Base-by-base conservation (phyloP, 306 rosid species). In the Datisca glomerata region DNA sequence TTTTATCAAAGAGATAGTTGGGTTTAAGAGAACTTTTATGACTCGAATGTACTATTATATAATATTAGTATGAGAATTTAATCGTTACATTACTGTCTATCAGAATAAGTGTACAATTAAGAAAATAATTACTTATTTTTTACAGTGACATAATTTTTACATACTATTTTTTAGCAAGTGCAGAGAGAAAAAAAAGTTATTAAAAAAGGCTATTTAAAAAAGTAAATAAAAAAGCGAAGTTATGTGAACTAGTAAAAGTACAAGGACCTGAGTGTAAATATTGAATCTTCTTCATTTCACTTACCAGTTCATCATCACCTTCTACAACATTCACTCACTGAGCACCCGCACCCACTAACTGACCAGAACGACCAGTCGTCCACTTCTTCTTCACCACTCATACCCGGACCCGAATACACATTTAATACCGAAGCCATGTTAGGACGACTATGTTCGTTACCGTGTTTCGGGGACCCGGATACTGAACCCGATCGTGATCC, bases 401-500 rank as follows among this genome's bases (percentile, higher is more conserved):
- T n/a, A 38, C 17, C 19, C 19, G 19, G 43, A 38, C 7, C 19
- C 43, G 43, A 38, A 38, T n/a, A 38, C 19, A 16, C 43, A 17
- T 13, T 38, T 38, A 4, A 3, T 15, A n/a, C n/a, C n/a, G 12
- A 10, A 40, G 34, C 40, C 43, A 71, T 70, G 74, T 34, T 41
- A 33, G 57, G 67, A 48, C 47, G 66, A 18, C 29, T 61, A 18
- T 65, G 56, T 45, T 49, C 60, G 3, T 72, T 71, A 43, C 75
- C 70, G 4, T 86, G 75, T 46, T 73, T 79, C 39, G 71, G 76
- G 7, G 25, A 47, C 36, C 56, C 67, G 24, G 29, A 21, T 18
- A 43, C 74, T 67, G 60, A 66, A 1, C 18, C 60, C 43, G 82
- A 76, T 31, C 76, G 66, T 6, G 93, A 87, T 66, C 97, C 97